These are phyloP conservation scores for Backusella circina DNA, from an alignment of 192 early-diverging fungal species.

Conservation along the genomic window DNA sequence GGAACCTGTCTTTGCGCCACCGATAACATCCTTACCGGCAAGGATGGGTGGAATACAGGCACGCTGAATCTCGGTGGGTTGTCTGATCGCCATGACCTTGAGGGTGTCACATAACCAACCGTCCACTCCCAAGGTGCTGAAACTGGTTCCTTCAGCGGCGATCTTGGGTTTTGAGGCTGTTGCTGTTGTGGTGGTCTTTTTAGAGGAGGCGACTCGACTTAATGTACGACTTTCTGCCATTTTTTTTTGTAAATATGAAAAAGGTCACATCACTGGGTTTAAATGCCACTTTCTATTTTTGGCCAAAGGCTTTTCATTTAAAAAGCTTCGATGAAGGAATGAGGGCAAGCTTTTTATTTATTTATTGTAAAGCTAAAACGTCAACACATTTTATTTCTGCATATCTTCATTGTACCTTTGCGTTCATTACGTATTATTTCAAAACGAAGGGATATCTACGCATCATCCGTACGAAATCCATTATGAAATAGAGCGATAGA, in stretches of 20 bases:
- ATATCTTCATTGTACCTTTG: too few species aligned
- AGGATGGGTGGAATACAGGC: constrained; percentile 84
- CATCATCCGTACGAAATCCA: too few species aligned
- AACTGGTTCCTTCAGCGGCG: constrained; percentile 36
- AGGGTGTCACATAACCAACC: constrained; percentile 81
- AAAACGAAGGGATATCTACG: too few species aligned
- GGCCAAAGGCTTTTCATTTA: too few species aligned
- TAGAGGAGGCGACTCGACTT: constrained; percentile 4
- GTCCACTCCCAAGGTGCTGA: constrained; percentile 73
- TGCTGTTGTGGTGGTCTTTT: not conserved
- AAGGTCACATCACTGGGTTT: too few species aligned
- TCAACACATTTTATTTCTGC: too few species aligned
- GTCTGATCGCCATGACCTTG: constrained; percentile 72
- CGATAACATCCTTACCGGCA: constrained; percentile 73
- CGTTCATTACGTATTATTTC: too few species aligned
- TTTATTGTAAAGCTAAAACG: too few species aligned
- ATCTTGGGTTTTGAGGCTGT: not conserved
- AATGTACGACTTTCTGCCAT: constrained; percentile 7
- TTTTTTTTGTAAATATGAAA: not conserved
- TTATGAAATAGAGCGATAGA: too few species aligned
- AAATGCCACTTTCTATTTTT: too few species aligned
- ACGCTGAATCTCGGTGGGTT: constrained; percentile 91
- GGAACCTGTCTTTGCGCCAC: constrained; percentile 92
- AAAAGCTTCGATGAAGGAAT: too few species aligned
- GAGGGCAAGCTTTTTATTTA: too few species aligned